Evolutionary conservation across 78 protist genomes (phyloP).

Genomic region (Planoprotostelium fungivorum): DNA sequence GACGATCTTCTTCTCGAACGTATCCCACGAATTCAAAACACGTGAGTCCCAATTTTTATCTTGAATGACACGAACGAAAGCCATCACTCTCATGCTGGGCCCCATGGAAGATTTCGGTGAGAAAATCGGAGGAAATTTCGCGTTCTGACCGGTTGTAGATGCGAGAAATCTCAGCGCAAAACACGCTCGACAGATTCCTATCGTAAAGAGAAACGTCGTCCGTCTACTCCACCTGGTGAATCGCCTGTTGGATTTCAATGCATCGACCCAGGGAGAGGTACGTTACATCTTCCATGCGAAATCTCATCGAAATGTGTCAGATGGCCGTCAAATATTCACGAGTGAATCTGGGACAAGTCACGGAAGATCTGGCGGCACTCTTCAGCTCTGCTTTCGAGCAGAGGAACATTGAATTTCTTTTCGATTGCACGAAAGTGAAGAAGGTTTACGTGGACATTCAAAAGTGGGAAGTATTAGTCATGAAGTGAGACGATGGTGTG

Average conservation of each 20-base stretch:
- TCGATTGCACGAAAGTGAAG: background rate
- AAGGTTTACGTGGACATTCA: background rate
- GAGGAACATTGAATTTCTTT: background rate
- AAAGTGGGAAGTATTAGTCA: background rate
- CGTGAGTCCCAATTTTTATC: background rate
- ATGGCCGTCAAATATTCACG: background rate
- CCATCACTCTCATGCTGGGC: background rate
- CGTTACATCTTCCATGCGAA: background rate
- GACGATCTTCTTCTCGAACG: background rate
- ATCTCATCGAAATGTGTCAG: too few species aligned
- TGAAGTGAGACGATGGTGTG: background rate
- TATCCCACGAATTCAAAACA: background rate
- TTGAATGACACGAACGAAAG: background rate
- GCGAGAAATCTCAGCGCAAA: background rate
- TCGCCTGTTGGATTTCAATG: background rate
- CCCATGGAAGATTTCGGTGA: background rate
- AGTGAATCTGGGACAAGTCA: background rate
- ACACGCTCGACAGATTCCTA: background rate
- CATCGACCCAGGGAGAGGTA: background rate
- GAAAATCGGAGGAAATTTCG: background rate
- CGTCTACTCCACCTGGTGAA: background rate
- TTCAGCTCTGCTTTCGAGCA: background rate
- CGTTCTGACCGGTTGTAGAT: too few species aligned
- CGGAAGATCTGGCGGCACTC: background rate
- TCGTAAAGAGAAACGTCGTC: background rate